Evolutionary conservation across 2,329 filamentous ascomycete genomes (phyloP).

Genomic region (Leptographium lundbergii): DNA sequence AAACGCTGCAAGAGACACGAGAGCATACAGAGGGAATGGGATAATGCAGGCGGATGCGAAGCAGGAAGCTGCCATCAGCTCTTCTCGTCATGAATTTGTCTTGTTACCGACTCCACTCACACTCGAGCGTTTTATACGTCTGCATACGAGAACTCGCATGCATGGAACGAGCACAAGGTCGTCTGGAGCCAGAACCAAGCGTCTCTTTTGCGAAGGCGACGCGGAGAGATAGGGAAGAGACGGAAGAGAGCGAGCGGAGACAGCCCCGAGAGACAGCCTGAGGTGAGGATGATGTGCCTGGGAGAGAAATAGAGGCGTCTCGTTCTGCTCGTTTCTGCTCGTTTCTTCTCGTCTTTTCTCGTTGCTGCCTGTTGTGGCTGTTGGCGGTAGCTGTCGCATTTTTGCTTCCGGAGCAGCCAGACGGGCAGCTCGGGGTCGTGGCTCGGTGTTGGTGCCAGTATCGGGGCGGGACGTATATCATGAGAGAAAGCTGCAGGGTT

Average conservation of each 20-base stretch:
- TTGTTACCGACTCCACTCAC: background rate
- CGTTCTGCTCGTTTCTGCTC: background rate
- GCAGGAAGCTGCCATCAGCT: background rate
- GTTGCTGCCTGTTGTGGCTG: background rate
- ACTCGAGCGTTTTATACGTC: background rate
- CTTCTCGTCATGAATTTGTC: background rate
- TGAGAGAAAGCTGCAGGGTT: background rate
- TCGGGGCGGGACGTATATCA: too few relatives aligned
- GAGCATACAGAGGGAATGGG: background rate
- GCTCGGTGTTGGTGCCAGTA: background rate
- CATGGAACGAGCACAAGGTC: background rate
- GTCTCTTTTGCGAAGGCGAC: background rate
- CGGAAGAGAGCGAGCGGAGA: background rate
- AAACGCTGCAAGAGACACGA: background rate
- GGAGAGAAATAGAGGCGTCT: background rate
- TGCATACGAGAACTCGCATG: background rate
- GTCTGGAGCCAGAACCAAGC: background rate
- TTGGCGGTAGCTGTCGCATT: background rate
- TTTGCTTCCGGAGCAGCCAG: background rate
- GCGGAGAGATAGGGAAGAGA: background rate
- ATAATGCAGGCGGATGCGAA: background rate
- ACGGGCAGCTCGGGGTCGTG: too few relatives aligned
- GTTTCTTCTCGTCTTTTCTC: too few relatives aligned
- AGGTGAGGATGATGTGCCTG: background rate
- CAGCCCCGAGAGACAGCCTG: background rate